Base-by-base conservation (phyloP, 768 basidiomycete species). In the Coprinellus micaceus region DNA sequence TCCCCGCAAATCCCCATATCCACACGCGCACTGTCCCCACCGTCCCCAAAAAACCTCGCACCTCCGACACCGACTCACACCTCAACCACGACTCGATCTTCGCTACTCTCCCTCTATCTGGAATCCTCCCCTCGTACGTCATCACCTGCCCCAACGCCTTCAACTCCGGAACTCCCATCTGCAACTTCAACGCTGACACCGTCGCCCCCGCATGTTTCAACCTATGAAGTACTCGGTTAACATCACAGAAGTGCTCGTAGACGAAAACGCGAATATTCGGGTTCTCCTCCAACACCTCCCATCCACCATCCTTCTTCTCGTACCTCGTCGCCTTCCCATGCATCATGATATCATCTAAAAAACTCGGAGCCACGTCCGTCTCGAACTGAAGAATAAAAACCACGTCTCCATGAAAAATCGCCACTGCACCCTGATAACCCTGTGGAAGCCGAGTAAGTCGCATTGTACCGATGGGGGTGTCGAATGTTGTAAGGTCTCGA, bases 401-500 rank as follows among this genome's bases (percentile, higher is more conserved):
- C 17, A 71, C 64, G 69, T 70, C 0, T 59, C 63, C 60, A 53
- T 66, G 57, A n/a, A 60, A 60, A 44, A 61, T 61, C 21, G 49
- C 44, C 37, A 37, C 43, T 1, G 53, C 61, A 40, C 57, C 63
- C 12, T 56, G 58, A 54, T 49, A 60, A 0, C 77, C 79, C 73
- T 75, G 76, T 0, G 75, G 75, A 0, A 79, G 56, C 0, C 65
- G 62, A 1, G 65, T 65, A 0, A 78, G 66, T 0, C 66, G 59
- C 2, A 66, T 55, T 0, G 65, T 60, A 3, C 71, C 54, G 56
- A 71, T 61, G 1, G 73, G 75, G 0, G 69, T 72, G 54, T 73
- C 67, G 59, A 79, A 80, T 0, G 72, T 74, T 0, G 76, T 80
- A 7, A 74, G 59, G 33, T 79, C 73, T 7, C 67, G 49, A 0